Evolutionary conservation across 2,329 filamentous ascomycete genomes (phyloP).

Genomic region (Fusarium chlamydosporum): DNA sequence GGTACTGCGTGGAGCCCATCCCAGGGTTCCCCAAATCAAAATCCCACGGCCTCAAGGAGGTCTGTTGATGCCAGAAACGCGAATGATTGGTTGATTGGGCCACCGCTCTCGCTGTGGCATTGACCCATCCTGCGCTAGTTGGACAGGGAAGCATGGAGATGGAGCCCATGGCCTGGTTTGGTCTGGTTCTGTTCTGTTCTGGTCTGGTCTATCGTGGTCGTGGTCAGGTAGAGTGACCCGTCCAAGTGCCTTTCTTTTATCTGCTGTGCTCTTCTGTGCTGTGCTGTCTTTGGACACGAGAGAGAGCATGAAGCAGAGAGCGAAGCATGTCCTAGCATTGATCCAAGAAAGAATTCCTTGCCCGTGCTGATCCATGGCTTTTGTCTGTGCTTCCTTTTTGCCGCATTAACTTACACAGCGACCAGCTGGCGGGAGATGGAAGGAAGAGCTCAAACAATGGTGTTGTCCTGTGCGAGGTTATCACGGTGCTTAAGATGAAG

Average conservation of each 20-base stretch:
- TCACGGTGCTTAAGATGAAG: conserved; percentile 26
- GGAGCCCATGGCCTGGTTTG: conserved; percentile 35
- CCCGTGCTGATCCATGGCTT: conserved; percentile 34
- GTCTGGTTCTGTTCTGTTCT: conserved; percentile 1
- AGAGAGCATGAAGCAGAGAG: conserved; percentile 21
- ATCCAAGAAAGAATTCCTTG: conserved; percentile 36
- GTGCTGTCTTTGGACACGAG: conserved; percentile 12
- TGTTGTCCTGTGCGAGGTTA: conserved; percentile 36
- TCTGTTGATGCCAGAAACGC: conserved; percentile 50
- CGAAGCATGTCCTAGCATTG: conserved; percentile 20
- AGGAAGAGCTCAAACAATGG: conserved; percentile 40
- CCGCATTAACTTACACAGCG: conserved; percentile 36
- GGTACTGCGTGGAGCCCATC: conserved; percentile 49
- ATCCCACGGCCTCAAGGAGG: conserved; percentile 46
- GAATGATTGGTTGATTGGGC: conserved; percentile 50
- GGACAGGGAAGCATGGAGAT: conserved; percentile 36
- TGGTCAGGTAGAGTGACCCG: conserved; percentile 35
- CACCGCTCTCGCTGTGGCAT: conserved; percentile 47
- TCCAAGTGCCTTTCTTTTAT: conserved; percentile 28
- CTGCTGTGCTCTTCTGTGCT: conserved; percentile 9
- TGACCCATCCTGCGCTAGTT: conserved; percentile 51
- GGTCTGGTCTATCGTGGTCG: too few species aligned
- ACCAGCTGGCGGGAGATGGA: conserved; percentile 30
- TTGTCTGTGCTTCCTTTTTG: conserved; percentile 32
- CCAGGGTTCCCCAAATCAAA: conserved; percentile 53